phyloP scores from a whole-genome alignment of 495 filamentous ascomycete genomes.

The Hyaloscypha hepaticicola region DNA sequence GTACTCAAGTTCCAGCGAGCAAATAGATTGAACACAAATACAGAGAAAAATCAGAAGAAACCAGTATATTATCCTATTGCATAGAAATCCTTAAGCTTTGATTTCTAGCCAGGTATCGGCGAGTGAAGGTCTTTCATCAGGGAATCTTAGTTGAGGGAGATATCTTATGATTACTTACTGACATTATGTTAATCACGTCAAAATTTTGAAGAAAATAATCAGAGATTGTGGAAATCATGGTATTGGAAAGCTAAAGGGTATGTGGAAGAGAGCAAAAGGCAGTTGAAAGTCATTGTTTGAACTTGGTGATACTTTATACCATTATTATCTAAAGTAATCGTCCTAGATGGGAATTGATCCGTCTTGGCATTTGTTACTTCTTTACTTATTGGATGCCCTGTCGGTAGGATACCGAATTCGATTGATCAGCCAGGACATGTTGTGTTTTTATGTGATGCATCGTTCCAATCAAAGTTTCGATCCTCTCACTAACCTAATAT shows the following conservation, averaged over 20 bases:
- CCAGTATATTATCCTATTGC: conserved; percentile 2
- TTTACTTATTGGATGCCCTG: not conserved
- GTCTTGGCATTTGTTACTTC: not conserved
- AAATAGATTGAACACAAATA: not conserved
- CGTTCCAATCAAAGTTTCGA: not conserved
- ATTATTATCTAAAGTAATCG: not conserved
- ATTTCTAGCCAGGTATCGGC: conserved; percentile 5
- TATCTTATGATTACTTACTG: not conserved
- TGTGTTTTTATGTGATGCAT: not conserved
- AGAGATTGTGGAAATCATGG: not conserved
- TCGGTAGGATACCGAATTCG: not conserved
- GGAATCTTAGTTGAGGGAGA: not conserved
- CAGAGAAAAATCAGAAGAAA: conserved; percentile 1
- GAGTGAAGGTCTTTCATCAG: not conserved
- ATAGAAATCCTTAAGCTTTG: conserved; percentile 7
- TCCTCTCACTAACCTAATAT: not conserved
- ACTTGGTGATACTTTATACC: not conserved
- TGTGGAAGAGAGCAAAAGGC: not conserved
- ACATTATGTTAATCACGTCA: not conserved
- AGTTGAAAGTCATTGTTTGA: not conserved
- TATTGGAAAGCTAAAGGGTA: not conserved
- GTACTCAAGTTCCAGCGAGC: not conserved
- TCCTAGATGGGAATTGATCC: not conserved
- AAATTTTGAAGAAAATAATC: too few species aligned
- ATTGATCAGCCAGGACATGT: too few species aligned